Evolutionary conservation across 1,139 yeast genomes (phyloP), one percentile per base, ranked within the genome.

Genomic region (Kodamaea sp.): DNA sequence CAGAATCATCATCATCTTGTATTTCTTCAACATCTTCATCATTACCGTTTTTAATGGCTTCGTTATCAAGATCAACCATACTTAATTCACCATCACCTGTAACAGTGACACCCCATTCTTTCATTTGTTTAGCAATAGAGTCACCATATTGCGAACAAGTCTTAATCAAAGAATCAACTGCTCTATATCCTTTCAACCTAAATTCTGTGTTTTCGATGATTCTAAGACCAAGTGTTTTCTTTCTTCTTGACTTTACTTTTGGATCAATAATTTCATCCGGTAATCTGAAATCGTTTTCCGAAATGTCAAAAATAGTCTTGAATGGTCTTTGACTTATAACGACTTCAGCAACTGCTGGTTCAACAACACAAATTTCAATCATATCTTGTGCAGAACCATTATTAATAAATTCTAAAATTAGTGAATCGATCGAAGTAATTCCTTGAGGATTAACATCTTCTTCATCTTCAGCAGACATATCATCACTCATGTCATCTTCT

Each of bases 81-180:
- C 79, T 83, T 35, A 83, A 57, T 52, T 71, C 87, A 43, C 81
- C 84, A 42, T 73, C 71, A 8, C 86, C 88, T 27, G 78, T 73
- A 5, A 80, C 73, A 32, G 78, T 70, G 8, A 89, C 87, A 24
- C 97, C 97, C 98, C 98, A 92, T 43, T 74, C 70, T 36, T 71
- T 70, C 68, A 92, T 87, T 46, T 88, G 95, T 7, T 67, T 61
- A 2, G 89, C 73, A 40, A 94, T 86, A 8, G 70, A 63, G 7
- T 72, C 68, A 38, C 97, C 96, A 48, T 86, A 82, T 24, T 78
- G 76, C 8, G 90, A 81, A 64, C 99, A 94, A 50, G 81, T 78
- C 47, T 81, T 80, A 42, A 94, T 87, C 49, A 94, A 70, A 22
- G 95, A 84, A 54, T 92, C 97, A 29, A 92, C 96, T 0, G 98